Base-by-base conservation (phyloP, 495 filamentous ascomycete species). In the Penicillium simplicissimum region DNA sequence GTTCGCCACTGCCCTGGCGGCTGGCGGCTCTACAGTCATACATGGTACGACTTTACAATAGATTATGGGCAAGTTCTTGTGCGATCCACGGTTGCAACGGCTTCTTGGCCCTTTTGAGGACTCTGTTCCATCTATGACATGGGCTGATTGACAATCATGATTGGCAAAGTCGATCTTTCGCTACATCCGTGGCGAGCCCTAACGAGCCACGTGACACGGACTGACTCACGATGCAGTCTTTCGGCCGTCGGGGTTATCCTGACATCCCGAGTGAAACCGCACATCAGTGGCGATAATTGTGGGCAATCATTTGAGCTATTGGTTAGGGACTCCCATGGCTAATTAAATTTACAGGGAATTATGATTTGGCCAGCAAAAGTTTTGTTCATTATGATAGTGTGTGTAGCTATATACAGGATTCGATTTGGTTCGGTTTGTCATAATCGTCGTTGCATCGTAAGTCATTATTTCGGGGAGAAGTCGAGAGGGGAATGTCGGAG, bases 371-470 rank as follows among this genome's bases (percentile, higher is more conserved):
- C 65, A 64, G 65, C 65, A 61, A 67, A 67, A 63, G 58, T 36
- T 37, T n/a, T 40, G 55, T 25, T 34, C 59, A 59, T 59, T 45
- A 47, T 57, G 36, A 57, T 53, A 34, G 55, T 38, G 38, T 48
- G 23, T 55, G 53, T 60, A 65, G 40, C 59, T 68, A 68, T 68
- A 48, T 68, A 68, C 66, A 68, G 55, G 31, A 28, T 21, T 57
- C 56, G 51, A 57, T 66, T 63, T 66, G 52, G 10, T 45, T 60
- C 36, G 33, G 54, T 68, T 68, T 59, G 28, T 68, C 23, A 55
- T 51, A 38, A 37, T 68, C 49, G 43, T 68, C 53, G 43, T 68
- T 23, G 59, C 36, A 36, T 66, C 66, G 38, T 68, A 15, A 55
- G 33, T 66, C 64, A 49, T 61, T 55, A 45, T 45, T 34, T 65